Percentiles rank a stretch among this genome's conserved stretches.
phyloP scores from a whole-genome alignment of 2,329 filamentous ascomycete species.

The Apiospora marii region DNA sequence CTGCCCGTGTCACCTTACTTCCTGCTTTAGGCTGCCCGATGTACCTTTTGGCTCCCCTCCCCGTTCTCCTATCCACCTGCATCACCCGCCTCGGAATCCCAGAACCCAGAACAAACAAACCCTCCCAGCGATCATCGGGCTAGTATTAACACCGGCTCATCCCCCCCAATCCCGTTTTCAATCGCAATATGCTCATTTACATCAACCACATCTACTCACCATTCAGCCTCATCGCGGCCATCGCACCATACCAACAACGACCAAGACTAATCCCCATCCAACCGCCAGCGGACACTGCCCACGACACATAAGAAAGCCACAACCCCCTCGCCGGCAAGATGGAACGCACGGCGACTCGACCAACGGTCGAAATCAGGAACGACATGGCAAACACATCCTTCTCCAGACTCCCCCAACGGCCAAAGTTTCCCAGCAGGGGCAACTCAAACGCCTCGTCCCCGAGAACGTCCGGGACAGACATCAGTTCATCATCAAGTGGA shows the following conservation, averaged over 20 bases:
- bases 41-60: conserved; percentile 1
- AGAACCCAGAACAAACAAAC: conserved; percentile 7
- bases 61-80: neutral
- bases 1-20: conserved; percentile 15
- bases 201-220: conserved; percentile 19
- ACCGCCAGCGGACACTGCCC: conserved; percentile 3
- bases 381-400: neutral
- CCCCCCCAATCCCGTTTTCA: neutral
- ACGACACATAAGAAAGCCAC: conserved; percentile 5
- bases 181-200: conserved; percentile 11
- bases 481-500: neutral
- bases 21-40: neutral
- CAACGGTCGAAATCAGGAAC: conserved; percentile 15
- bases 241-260: neutral
- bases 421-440: neutral
- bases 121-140: conserved; percentile 4
- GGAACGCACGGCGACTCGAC: conserved; percentile 11
- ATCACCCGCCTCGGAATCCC: conserved; percentile 1
- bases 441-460: neutral
- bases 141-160: neutral
- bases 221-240: neutral
- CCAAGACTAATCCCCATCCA: neutral
- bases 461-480: neutral
- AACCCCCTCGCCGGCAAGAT: neutral
- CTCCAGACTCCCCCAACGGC: conserved; percentile 1